These are phyloP conservation scores for Nadsonia commutata DNA, from an alignment of 1,139 yeast species.

Conservation along the genomic window DNA sequence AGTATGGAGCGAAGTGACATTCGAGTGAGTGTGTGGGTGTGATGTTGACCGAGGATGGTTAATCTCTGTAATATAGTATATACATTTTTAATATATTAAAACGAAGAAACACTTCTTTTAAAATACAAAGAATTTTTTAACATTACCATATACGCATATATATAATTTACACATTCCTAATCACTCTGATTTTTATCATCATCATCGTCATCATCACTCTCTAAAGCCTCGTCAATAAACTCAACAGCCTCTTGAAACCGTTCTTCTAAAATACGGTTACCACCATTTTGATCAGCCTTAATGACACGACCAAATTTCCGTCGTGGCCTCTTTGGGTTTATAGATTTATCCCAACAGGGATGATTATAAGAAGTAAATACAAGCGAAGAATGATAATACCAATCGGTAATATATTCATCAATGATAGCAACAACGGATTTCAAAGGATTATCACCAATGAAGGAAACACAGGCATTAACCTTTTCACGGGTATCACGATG, in stretches of 20 bases:
- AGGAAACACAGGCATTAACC: constrained; percentile 62
- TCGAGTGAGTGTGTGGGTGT: no score
- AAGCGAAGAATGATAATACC: constrained; percentile 81
- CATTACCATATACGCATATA: no score
- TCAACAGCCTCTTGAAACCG: constrained; percentile 77
- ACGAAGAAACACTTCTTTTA: no score
- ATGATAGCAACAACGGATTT: constrained; percentile 71
- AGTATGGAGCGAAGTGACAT: no score
- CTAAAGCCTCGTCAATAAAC: constrained; percentile 63
- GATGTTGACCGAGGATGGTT: no score
- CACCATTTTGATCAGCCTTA: constrained; percentile 50
- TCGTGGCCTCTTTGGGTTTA: constrained; percentile 59
- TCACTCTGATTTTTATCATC: no score
- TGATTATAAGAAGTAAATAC: constrained; percentile 65
- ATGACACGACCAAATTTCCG: constrained; percentile 83
- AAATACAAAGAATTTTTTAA: no score
- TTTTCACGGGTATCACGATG: constrained; percentile 55
- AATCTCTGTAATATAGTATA: no score
- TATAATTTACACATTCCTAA: no score
- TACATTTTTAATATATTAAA: no score
- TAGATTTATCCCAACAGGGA: constrained; percentile 54
- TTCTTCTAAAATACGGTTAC: constrained; percentile 66
- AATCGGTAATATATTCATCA: constrained; percentile 79
- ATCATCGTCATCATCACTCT: constrained; percentile 17
- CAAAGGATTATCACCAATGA: constrained; percentile 48